Percentiles rank a stretch among this genome's conserved stretches.
phyloP scores from a whole-genome alignment of 1,139 yeast species.

The Arxiozyma bovina region DNA sequence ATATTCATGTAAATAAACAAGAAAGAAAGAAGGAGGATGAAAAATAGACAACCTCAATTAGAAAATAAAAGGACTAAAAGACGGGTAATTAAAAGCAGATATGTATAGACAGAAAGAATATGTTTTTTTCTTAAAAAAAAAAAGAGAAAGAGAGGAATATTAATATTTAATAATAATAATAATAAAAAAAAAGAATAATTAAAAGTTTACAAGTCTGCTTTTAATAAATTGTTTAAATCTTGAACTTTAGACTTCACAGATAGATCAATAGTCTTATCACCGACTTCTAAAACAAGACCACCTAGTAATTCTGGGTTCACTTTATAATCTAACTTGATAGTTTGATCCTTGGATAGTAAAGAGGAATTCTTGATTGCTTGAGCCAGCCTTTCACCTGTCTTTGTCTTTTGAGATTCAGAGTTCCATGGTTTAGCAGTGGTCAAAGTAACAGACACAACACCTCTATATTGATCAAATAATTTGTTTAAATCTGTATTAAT shows the following conservation, averaged over 20 bases:
- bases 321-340: conserved; percentile 72
- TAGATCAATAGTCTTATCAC: conserved; percentile 93
- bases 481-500: conserved; percentile 65
- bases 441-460: conserved; percentile 87
- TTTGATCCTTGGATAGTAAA: conserved; percentile 78
- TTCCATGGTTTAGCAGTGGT: conserved; percentile 86
- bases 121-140: not conserved
- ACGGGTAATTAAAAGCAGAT: not conserved
- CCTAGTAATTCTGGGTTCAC: conserved; percentile 90
- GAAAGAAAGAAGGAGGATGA: not conserved
- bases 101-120: not conserved
- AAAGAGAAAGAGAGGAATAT: not conserved
- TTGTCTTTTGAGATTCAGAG: conserved; percentile 57
- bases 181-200: not conserved
- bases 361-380: conserved; percentile 41
- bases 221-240: conserved; percentile 80
- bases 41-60: not conserved
- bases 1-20: conserved; percentile 1
- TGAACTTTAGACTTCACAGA: conserved; percentile 77
- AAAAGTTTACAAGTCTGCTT: conserved; percentile 61
- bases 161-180: not conserved
- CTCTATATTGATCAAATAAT: conserved; percentile 82
- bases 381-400: conserved; percentile 71
- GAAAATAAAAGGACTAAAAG: not conserved
- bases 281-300: conserved; percentile 92